Base-by-base conservation (phyloP, 345 rosid species). In the Eucalyptus shirleyi region DNA sequence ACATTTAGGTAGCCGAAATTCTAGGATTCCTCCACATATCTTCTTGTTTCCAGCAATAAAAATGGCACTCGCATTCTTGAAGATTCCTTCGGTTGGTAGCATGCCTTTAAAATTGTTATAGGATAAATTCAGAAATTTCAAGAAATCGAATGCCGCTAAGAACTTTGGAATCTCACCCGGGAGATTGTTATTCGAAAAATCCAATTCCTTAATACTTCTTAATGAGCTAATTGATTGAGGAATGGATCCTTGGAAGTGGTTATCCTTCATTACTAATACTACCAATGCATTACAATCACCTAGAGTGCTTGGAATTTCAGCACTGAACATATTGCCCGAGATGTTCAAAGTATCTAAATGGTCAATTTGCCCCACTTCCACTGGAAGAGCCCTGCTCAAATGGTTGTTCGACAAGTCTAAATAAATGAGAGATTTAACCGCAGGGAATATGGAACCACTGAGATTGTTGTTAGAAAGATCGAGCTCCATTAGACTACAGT, bases 201-300 rank as follows among this genome's bases (percentile, higher is more conserved):
- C 42, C 42, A 40, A 40, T 9, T n/a, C 4, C 15, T 89, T 56
- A 30, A 93, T 89, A 24, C 89, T 90, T 90, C 67, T 91, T 69
- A 93, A 51, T 19, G 86, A 83, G 59, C 88, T 88, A 8, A 93
- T 40, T 14, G 94, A 93, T 4, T 87, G 37, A 59, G 96, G 95
- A 40, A 94, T 91, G 65, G 59, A 14, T 6, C 94, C 93, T 59
- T 85, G 86, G 24, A 94, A 93, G 8, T 65, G 40, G 51, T 94
- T 94, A 2, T 86, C 88, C 5, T 42, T 55, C 93, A 94, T 1
- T 8, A 6, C 1, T 7, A 93, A 86, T 51, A 7, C 16, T 26
- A 49, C 47, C 50, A 94, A 32, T 34, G 5, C 44, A 42, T 5
- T 10, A 60, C 93, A 93, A 56, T 69, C 45, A 1, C 93, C 93